A percentile compares a stretch with the other conserved stretches of the same genome.
These are phyloP conservation scores for Cantharellus anzutake DNA, from an alignment of 768 basidiomycete genomes.

Conservation along the genomic window DNA sequence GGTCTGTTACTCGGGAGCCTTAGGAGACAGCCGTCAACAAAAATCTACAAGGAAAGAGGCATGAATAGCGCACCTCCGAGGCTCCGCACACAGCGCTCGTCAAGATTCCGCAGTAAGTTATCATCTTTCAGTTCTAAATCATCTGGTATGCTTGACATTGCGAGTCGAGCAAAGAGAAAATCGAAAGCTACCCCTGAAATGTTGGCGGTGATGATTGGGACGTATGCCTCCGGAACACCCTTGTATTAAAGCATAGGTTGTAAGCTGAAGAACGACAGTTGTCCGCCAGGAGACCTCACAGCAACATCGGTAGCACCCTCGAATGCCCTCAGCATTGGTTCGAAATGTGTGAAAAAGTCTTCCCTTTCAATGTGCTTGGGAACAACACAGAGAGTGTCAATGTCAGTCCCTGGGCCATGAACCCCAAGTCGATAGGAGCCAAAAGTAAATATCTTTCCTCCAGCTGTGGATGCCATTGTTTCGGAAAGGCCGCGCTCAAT, in stretches of 20 bases:
- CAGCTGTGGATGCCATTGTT: constrained; percentile 68
- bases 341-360: constrained; percentile 88
- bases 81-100: constrained; percentile 90
- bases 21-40: constrained; percentile 1
- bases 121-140: constrained; percentile 82
- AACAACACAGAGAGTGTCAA: constrained; percentile 95
- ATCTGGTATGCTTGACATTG: constrained; percentile 76
- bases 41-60: constrained; percentile 14
- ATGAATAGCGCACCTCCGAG: constrained; percentile 40
- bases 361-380: constrained; percentile 91
- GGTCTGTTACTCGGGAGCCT: constrained; percentile 93
- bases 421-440: constrained; percentile 97
- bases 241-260: constrained; percentile 17
- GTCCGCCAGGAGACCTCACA: constrained; percentile 29
- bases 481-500: constrained; percentile 71
- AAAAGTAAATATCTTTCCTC: constrained; percentile 98
- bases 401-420: constrained; percentile 88
- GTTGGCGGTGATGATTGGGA: constrained; percentile 84
- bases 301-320: constrained; percentile 80
- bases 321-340: constrained; percentile 64
- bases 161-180: constrained; percentile 80
- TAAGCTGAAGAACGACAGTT: neutral
- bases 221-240: constrained; percentile 94
- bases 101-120: constrained; percentile 76
- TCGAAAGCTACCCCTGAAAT: constrained; percentile 87